phyloP scores from a whole-genome alignment of 2,329 filamentous ascomycete species.

The Dactylella cylindrospora region DNA sequence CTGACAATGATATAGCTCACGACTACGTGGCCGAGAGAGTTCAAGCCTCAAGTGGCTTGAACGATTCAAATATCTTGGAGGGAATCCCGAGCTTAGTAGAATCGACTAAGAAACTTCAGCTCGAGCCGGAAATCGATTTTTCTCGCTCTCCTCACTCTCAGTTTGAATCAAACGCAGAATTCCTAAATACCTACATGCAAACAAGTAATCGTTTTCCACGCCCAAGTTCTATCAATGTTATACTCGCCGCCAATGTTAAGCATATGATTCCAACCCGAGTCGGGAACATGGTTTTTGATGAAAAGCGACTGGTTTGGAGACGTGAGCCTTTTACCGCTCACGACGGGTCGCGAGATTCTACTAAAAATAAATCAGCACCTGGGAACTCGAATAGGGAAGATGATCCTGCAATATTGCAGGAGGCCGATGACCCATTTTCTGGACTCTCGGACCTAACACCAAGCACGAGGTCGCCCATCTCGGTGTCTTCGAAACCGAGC shows the following conservation, averaged over 20 bases:
- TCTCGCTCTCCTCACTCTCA: conserved; percentile 27
- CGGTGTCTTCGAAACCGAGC: no score
- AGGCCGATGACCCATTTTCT: conserved; percentile 23
- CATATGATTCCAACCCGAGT: conserved; percentile 42
- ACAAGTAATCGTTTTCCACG: conserved; percentile 14
- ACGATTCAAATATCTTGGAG: no score
- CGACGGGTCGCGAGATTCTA: not conserved
- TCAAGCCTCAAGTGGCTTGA: no score
- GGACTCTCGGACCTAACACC: conserved; percentile 37
- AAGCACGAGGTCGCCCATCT: conserved; percentile 14
- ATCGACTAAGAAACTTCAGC: conserved; percentile 20
- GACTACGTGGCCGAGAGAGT: conserved; percentile 1
- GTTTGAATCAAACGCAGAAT: conserved; percentile 24
- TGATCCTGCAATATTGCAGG: not conserved
- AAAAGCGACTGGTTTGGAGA: conserved; percentile 26
- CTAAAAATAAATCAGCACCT: no score
- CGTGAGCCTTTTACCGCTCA: conserved; percentile 8
- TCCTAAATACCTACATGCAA: conserved; percentile 15
- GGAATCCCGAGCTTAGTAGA: not conserved
- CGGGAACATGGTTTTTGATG: conserved; percentile 38
- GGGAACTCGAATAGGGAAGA: not conserved
- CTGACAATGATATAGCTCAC: not conserved
- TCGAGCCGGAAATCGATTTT: conserved; percentile 33
- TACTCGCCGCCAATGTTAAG: conserved; percentile 29
- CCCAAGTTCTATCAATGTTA: conserved; percentile 31